phyloP scores from a whole-genome alignment of 164 flowering plant genomes.

The Litsea cubeba region DNA sequence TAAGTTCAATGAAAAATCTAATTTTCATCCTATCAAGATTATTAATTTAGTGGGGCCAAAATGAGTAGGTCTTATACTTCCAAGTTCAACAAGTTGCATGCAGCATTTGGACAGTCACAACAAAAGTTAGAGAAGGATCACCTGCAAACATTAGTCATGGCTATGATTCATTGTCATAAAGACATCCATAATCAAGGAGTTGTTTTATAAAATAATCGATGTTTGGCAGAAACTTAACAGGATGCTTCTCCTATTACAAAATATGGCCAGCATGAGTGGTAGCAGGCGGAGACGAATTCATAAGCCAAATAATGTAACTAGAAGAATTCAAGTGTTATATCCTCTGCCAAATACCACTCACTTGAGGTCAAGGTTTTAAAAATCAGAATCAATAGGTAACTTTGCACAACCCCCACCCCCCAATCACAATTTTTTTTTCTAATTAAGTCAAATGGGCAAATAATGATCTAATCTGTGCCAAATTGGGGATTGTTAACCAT shows the following conservation, averaged over 20 bases:
- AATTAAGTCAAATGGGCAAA: no score
- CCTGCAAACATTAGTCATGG: conserved; percentile 94
- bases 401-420: no score
- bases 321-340: conserved; percentile 24
- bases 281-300: conserved; percentile 49
- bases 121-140: conserved; percentile 4
- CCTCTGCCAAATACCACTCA: background rate
- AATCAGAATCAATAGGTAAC: no score
- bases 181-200: conserved; percentile 49
- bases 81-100: background rate
- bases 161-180: conserved; percentile 60
- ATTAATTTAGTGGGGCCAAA: background rate
- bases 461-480: no score
- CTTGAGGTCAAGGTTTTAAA: background rate
- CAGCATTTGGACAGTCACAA: no score
- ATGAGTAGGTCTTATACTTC: background rate
- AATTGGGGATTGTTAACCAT: no score
- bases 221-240: conserved; percentile 86
- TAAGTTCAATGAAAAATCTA: no score
- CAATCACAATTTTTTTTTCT: no score
- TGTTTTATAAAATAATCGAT: conserved; percentile 88
- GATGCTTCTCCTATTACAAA: conserved; percentile 49
- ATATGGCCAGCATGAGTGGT: conserved; percentile 67
- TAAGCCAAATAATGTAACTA: conserved; percentile 23
- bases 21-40: no score